Conservation (phyloP, 768 basidiomycete species). For the Amanita rubescens region DNA sequence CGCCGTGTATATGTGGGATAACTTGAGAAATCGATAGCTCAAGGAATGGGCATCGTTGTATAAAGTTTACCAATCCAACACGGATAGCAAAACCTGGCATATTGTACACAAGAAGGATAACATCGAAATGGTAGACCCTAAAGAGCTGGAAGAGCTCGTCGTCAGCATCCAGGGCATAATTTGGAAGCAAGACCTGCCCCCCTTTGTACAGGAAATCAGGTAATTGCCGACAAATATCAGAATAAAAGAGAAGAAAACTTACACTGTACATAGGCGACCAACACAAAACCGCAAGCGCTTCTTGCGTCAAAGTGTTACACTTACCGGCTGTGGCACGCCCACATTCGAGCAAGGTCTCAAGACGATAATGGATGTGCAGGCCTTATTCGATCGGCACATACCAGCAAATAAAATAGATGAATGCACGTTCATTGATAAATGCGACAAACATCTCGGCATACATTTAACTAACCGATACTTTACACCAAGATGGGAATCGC, state of each 20-base stretch:
- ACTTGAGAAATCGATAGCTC: not conserved
- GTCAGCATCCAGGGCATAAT: conserved; percentile 4
- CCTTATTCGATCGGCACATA: not conserved
- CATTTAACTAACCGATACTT: not conserved
- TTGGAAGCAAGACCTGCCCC: not conserved
- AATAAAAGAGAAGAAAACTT: not conserved
- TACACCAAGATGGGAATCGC: no score
- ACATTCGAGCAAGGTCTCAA: conserved; percentile 2
- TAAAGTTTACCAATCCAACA: not conserved
- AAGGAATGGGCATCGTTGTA: not conserved
- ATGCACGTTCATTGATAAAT: not conserved
- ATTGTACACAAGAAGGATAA: not conserved
- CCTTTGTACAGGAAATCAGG: not conserved
- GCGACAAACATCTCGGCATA: not conserved
- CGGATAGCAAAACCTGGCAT: not conserved
- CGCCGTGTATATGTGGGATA: not conserved
- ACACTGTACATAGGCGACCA: not conserved
- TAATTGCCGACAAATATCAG: not conserved
- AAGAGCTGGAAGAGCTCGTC: conserved; percentile 3
- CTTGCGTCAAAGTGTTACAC: conserved; percentile 6
- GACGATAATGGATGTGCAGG: not conserved
- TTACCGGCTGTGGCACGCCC: conserved; percentile 6
- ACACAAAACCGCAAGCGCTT: not conserved
- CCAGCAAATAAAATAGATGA: not conserved
- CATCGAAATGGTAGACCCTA: not conserved